These are phyloP conservation scores for Neospermospora avenae DNA, from an alignment of 2,329 filamentous ascomycete species.

Conservation along the genomic window DNA sequence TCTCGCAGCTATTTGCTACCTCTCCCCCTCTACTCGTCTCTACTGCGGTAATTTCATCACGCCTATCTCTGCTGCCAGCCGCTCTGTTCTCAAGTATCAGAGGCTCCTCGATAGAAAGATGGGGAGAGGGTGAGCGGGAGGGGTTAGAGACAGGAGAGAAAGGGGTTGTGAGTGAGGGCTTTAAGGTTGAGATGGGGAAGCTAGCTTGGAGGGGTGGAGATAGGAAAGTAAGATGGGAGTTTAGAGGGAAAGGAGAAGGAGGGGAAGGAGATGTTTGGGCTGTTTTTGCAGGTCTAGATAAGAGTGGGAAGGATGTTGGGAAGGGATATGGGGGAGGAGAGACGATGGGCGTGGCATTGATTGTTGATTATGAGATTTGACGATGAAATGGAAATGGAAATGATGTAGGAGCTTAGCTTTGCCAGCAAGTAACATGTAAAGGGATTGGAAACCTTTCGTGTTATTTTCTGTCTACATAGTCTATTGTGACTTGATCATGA, in stretches of 20 bases:
- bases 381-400: neutral
- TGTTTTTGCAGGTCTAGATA: neutral
- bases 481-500: conserved; percentile 58
- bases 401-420: neutral
- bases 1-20: neutral
- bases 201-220: neutral
- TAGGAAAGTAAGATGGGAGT: neutral
- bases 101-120: neutral
- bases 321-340: neutral
- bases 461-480: conserved; percentile 20
- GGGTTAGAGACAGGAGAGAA: neutral
- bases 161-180: neutral
- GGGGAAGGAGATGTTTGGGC: neutral
- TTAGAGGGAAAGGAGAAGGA: neutral
- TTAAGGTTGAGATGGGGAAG: neutral
- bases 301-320: neutral
- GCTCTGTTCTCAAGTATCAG: neutral
- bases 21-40: neutral
- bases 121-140: neutral
- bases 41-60: conserved; percentile 2
- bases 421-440: neutral
- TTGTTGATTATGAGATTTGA: neutral
- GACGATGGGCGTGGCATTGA: neutral
- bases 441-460: neutral
- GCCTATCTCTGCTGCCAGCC: neutral